Percentiles rank a stretch among this genome's conserved stretches.
phyloP scores from a whole-genome alignment of 1,139 yeast genomes.

The Wickerhamomyces sp. region DNA sequence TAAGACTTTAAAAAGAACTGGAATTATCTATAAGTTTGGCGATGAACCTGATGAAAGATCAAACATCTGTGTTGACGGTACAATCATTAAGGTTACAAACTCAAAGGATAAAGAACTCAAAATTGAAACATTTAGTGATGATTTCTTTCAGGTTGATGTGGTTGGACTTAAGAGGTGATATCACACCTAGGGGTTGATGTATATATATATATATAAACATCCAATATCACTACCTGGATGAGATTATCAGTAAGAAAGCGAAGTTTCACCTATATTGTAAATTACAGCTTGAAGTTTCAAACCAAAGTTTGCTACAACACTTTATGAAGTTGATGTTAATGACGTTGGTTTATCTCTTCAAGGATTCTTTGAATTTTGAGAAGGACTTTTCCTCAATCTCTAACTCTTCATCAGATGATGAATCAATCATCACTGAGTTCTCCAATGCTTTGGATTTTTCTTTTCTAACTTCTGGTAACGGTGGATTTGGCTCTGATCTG shows the following conservation, averaged over 20 bases:
- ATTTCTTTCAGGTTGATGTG: constrained; percentile 1
- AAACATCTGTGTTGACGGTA: constrained; percentile 13
- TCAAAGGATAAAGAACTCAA: constrained; percentile 9
- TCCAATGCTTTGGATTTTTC: constrained; percentile 20
- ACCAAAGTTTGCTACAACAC: no score
- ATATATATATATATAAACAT: not conserved
- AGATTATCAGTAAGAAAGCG: no score
- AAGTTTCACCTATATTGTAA: no score
- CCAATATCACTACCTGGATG: no score
- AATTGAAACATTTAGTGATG: constrained; percentile 1
- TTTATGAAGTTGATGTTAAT: no score
- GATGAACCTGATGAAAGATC: constrained; percentile 6
- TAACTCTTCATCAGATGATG: constrained; percentile 8
- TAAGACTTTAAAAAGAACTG: constrained; percentile 28
- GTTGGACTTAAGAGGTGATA: constrained; percentile 1
- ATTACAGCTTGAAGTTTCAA: no score
- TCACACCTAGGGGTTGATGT: not conserved
- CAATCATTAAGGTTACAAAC: constrained; percentile 3
- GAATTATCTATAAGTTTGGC: constrained; percentile 27
- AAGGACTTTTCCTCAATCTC: constrained; percentile 4
- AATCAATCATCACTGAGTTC: not conserved
- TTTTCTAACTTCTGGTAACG: constrained; percentile 3
- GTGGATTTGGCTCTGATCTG: not conserved
- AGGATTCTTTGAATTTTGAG: constrained; percentile 1
- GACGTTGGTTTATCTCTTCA: not conserved